A percentile compares a stretch with the other conserved stretches of the same genome.
Evolutionary conservation across 139 green algal species (phyloP).

Genomic region (Micractinium conductrix): DNA sequence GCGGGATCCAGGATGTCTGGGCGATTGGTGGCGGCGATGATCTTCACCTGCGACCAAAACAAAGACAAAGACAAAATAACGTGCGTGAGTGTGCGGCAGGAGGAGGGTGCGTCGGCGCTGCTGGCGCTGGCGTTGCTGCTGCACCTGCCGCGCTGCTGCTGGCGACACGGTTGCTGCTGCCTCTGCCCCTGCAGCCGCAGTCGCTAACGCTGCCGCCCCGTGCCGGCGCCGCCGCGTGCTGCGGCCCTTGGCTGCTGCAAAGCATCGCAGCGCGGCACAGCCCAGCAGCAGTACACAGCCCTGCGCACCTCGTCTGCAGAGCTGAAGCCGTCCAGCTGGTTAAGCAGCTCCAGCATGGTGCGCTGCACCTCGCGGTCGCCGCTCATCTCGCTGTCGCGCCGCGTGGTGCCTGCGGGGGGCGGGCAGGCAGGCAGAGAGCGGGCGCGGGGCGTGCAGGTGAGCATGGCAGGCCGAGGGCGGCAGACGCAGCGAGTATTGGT

Average conservation of each 20-base stretch:
- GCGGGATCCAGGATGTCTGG: slow-evolving; percentile 98
- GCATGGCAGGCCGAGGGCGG: no score
- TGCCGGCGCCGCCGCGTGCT: no score
- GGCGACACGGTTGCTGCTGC: no score
- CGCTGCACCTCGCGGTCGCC: slow-evolving; percentile 98
- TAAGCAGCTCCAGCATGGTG: slow-evolving; percentile 98
- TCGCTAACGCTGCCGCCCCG: no score
- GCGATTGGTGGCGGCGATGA: slow-evolving; percentile 98
- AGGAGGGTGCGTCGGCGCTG: no score
- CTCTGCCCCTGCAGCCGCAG: no score
- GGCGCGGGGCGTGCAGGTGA: no score
- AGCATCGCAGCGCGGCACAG: neutral
- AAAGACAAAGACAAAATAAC: no score
- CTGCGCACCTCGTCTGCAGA: slow-evolving; percentile 70
- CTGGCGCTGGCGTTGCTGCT: no score
- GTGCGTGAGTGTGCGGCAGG: no score
- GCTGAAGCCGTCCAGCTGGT: slow-evolving; percentile 97
- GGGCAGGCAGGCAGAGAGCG: neutral
- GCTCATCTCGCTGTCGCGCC: slow-evolving; percentile 93
- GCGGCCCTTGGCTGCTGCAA: neutral
- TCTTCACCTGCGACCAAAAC: slow-evolving; percentile 89
- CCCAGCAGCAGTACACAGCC: neutral
- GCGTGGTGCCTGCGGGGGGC: slow-evolving; percentile 83
- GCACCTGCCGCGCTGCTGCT: no score
- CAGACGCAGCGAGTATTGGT: no score